Evolutionary conservation across 192 early-diverging fungal species (phyloP), one percentile per base, ranked within the genome.

Genomic region (Gamsiella multidivaricata): DNA sequence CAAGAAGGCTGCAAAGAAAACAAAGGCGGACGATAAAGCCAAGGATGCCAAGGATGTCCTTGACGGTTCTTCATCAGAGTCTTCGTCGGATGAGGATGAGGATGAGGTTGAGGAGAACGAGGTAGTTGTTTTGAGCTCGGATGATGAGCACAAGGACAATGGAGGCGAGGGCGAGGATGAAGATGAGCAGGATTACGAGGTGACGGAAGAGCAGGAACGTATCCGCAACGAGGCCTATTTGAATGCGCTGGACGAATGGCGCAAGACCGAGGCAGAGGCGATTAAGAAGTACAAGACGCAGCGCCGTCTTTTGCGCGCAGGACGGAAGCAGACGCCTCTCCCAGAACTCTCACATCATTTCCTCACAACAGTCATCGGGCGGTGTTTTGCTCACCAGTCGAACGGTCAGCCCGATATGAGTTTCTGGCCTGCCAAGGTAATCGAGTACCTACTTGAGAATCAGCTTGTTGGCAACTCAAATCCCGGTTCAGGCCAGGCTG

Each of bases 331-430:
- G 2, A 46, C 58, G 0, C 65, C 74, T 33, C 60, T 53, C 2
- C 61, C 80, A 34, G 80, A 81, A 28, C 61, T 84, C 14, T 85
- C 83, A 5, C 68, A 85, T 63, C 79, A 69, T 39, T 80, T 80
- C 55, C 45, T 82, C 25, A 56, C 59, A 2, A 64, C 61, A 20
- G 80, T 84, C 15, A 49, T 81, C 15, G 56, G 54, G 14, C 72
- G 73, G 31, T 81, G 80, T 29, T 84, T 84, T 42, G 31, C 20
- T 29, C 33, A 32, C 1, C 37, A 69, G 28, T 51, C 73, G 14
- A 61, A 57, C 34, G 59, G 80, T 46, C 65, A 81, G 29, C 80
- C 80, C 5, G 70, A 75, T 15, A 68, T 81, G 65, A 61, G 46
- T 10, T 83, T 83, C 65, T 83, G 82, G 82, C 75, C 78, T 2